Conservation (phyloP, 1,284 basidiomycete genomes). For the Apiotrichum montevideense region DNA sequence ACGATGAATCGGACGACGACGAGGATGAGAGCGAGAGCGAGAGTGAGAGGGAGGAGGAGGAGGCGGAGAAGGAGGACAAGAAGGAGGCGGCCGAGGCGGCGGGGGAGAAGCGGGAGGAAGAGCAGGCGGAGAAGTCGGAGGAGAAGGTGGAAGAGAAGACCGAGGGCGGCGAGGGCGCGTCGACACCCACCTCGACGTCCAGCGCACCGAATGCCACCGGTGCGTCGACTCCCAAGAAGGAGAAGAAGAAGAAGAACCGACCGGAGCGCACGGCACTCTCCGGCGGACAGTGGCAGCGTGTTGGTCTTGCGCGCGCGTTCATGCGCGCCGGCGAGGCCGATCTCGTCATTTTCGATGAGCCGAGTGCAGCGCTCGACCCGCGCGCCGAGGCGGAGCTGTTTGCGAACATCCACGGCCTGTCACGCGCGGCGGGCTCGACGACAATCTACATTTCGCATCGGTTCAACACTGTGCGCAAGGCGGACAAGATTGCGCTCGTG, state of each 20-base stretch:
- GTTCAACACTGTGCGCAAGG: slow-evolving; percentile 45
- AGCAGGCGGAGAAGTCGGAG: not conserved
- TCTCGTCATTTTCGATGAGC: slow-evolving; percentile 64
- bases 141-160: not conserved
- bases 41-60: not conserved
- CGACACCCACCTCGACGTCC: not conserved
- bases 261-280: slow-evolving; percentile 4
- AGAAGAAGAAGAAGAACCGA: not conserved
- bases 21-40: slow-evolving; percentile 2
- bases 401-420: slow-evolving; percentile 33
- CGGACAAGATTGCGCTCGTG: slow-evolving; percentile 66
- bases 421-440: slow-evolving; percentile 50
- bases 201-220: not conserved
- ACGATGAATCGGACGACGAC: not conserved
- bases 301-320: slow-evolving; percentile 76
- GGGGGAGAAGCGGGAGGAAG: not conserved
- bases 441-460: slow-evolving; percentile 79
- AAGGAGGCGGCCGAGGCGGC: not conserved
- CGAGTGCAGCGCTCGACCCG: slow-evolving; percentile 62
- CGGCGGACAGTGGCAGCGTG: slow-evolving; percentile 66
- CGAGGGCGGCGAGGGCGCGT: not conserved
- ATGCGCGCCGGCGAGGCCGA: slow-evolving; percentile 75
- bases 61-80: not conserved
- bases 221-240: not conserved
- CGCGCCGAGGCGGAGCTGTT: slow-evolving; percentile 72